Base-by-base conservation (phyloP, 2,329 filamentous ascomycete genomes). In the Chrysoporthe puriensis region DNA sequence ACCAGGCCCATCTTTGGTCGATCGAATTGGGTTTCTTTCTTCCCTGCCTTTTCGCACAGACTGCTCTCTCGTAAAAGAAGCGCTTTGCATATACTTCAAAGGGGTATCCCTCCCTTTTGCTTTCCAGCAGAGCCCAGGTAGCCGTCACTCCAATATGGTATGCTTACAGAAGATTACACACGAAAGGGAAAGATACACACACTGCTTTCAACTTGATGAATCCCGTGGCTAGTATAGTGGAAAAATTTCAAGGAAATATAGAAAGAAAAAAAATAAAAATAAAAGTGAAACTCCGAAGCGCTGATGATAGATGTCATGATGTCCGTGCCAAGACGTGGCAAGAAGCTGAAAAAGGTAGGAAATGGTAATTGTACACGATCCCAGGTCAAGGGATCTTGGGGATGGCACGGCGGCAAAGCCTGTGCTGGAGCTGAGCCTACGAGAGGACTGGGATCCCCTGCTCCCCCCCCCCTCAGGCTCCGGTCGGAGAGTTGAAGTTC, bases 401-500 rank as follows among this genome's bases (percentile, higher is more conserved):
- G 34, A 1, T 26, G 26, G 26, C 26, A 26, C 26, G 26, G 26
- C 26, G 26, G 26, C 26, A 26, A 21, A 26, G 26, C 26, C 26
- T 26, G 26, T 26, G 26, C 26, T 26, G 26, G 26, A 26, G 26
- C 26, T 26, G 26, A 26, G 26, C 26, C 26, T 26, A 26, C 26
- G 26, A 21, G n/a, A 7, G n/a, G 21, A 42, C 44, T n/a, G 21
- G 26, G 48, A 46, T 4, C 18, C 21, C 7, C 5, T 3, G 1
- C 9, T n/a, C n/a, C n/a, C n/a, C 43, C 11, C 13, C 14, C 40
- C 7, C 34, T 18, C 48, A 65, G 18, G 44, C 26, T n/a, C 54
- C 56, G 18, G 63, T 63, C 14, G 68, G 68, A 44, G 68, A 70
- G 66, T 67, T 76, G 66, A 81, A 83, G 70, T 83, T 79, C 63